phyloP scores from a whole-genome alignment of 495 filamentous ascomycete genomes.

The Bacidia rubella region DNA sequence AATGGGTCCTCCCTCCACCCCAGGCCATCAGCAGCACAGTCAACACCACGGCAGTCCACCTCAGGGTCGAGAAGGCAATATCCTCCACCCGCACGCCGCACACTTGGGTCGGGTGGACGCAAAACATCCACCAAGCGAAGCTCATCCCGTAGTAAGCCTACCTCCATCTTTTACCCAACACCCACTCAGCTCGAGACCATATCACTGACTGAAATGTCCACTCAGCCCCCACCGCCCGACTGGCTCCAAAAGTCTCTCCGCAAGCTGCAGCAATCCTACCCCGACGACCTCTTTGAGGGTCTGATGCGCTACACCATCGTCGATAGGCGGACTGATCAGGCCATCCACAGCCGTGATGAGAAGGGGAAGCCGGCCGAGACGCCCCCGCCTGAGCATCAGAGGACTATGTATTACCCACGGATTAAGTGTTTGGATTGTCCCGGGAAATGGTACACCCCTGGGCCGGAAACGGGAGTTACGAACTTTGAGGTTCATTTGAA shows the following conservation, averaged over 20 bases:
- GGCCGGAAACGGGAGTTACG: slow-evolving; percentile 67
- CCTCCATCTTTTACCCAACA: not conserved
- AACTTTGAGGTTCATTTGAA: slow-evolving; percentile 86
- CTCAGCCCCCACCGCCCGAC: slow-evolving; percentile 59
- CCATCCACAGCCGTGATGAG: slow-evolving; percentile 22
- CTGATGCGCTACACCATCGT: slow-evolving; percentile 76
- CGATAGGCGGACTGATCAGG: slow-evolving; percentile 47
- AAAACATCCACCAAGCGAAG: slow-evolving; percentile 14
- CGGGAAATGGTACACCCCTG: slow-evolving; percentile 82
- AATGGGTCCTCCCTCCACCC: slow-evolving; percentile 46
- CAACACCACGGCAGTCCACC: slow-evolving; percentile 18
- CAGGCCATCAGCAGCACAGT: slow-evolving; percentile 16
- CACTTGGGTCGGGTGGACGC: slow-evolving; percentile 20
- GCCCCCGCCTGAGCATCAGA: slow-evolving; percentile 38
- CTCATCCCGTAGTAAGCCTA: slow-evolving; percentile 15
- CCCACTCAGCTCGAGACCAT: not conserved
- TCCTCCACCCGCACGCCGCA: slow-evolving; percentile 19
- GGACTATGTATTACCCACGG: slow-evolving; percentile 66
- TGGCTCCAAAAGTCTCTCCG: slow-evolving; percentile 63
- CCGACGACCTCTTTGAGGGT: slow-evolving; percentile 68
- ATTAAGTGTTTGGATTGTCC: slow-evolving; percentile 87
- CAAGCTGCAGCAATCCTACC: slow-evolving; percentile 49
- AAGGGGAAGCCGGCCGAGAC: slow-evolving; percentile 32
- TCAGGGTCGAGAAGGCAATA: slow-evolving; percentile 13
- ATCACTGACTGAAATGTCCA: not conserved